These are phyloP conservation scores for Chernovozyma aurita DNA, from an alignment of 1,139 yeast genomes.

Conservation along the genomic window DNA sequence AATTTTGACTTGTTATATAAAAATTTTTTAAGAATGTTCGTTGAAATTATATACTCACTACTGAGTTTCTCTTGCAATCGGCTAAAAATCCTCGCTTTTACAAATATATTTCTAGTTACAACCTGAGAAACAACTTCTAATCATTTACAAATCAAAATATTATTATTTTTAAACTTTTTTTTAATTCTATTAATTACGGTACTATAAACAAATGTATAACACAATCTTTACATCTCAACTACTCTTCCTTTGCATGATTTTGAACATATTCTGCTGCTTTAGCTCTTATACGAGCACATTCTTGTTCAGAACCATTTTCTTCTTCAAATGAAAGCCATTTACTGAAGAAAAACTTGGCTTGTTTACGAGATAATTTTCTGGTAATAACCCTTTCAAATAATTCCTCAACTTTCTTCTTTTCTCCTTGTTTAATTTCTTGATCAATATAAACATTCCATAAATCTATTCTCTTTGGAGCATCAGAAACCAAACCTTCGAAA, in stretches of 20 bases:
- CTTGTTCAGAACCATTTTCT: constrained; percentile 60
- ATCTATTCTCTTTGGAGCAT: constrained; percentile 89
- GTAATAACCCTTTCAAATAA: constrained; percentile 75
- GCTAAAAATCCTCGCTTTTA: too few relatives aligned
- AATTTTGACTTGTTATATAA: too few relatives aligned
- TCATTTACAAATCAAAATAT: too few relatives aligned
- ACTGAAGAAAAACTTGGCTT: constrained; percentile 90
- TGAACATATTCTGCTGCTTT: constrained; percentile 79
- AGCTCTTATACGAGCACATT: constrained; percentile 81
- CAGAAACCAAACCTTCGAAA: constrained; percentile 86
- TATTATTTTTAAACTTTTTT: too few relatives aligned
- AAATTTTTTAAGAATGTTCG: too few relatives aligned
- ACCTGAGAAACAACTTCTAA: too few relatives aligned
- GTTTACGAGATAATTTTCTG: constrained; percentile 77
- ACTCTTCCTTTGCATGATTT: constrained; percentile 13
- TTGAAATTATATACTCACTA: too few relatives aligned
- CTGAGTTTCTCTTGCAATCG: too few relatives aligned
- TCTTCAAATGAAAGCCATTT: constrained; percentile 88
- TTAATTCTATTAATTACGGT: too few relatives aligned
- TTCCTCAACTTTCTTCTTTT: constrained; percentile 63
- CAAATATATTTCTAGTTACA: too few relatives aligned
- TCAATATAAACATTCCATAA: constrained; percentile 94
- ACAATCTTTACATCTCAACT: constrained; percentile 4
- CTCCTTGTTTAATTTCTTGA: constrained; percentile 71
- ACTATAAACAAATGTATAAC: too few relatives aligned